Percentiles rank a stretch among this genome's conserved stretches.
These are phyloP conservation scores for Crithidia acanthocephali DNA, from an alignment of 208 protist genomes.

Conservation along the genomic window DNA sequence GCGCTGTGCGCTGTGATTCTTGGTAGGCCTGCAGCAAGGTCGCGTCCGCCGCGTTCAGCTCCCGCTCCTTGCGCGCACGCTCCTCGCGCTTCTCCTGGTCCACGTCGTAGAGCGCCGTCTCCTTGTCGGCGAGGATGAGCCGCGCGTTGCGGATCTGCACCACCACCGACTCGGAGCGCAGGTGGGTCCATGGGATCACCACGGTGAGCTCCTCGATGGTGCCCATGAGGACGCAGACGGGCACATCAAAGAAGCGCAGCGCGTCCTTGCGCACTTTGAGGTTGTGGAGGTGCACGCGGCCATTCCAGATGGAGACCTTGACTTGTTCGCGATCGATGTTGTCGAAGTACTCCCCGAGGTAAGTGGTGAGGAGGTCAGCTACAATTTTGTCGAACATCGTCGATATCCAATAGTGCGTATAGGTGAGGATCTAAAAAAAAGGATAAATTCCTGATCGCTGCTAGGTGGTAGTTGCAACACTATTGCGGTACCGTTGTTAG, in stretches of 20 bases:
- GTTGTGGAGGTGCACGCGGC: conserved; percentile 66
- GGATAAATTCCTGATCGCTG: no score
- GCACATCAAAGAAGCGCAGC: conserved; percentile 59
- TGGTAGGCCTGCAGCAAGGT: conserved; percentile 38
- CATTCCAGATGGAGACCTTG: conserved; percentile 85
- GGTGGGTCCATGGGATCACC: conserved; percentile 74
- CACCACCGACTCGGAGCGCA: conserved; percentile 77
- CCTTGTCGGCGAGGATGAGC: conserved; percentile 67
- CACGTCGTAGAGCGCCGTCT: conserved; percentile 46
- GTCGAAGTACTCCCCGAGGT: conserved; percentile 86
- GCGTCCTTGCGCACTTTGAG: conserved; percentile 70
- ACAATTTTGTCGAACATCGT: conserved; percentile 86
- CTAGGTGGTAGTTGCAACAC: no score
- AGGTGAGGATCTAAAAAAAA: no score
- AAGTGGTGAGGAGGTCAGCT: conserved; percentile 67
- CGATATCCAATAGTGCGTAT: no score
- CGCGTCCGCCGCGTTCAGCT: conserved; percentile 56
- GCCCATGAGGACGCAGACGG: conserved; percentile 66
- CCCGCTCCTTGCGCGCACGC: conserved; percentile 44
- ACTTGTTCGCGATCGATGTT: conserved; percentile 86
- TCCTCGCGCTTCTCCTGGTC: conserved; percentile 55
- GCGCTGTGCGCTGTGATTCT: conserved; percentile 6
- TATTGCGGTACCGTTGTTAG: no score
- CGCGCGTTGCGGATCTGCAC: conserved; percentile 56
- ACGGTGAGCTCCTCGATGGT: conserved; percentile 73